phyloP scores from a whole-genome alignment of 23 red algal species.

The Chondrus crispus region DNA sequence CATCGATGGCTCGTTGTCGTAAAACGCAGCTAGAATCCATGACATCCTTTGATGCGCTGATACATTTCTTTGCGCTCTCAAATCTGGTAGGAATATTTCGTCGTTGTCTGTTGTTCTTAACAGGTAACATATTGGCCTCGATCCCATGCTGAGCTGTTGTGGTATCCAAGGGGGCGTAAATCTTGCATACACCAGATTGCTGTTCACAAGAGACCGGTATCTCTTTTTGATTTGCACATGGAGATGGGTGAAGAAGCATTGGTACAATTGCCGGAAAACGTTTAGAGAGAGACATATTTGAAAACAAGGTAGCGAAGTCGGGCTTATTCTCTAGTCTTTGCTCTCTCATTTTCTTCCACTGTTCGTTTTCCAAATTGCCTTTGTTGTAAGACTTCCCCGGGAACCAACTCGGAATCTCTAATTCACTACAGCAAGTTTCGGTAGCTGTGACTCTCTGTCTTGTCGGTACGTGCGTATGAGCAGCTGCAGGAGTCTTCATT shows the following conservation, averaged over 20 bases:
- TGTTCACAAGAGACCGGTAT: neutral
- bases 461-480: no score
- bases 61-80: conserved; percentile 34
- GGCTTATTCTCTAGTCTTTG: neutral
- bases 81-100: conserved; percentile 26
- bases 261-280: conserved; percentile 24
- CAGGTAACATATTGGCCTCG: neutral
- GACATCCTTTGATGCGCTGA: conserved; percentile 19
- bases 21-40: conserved; percentile 28
- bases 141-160: neutral
- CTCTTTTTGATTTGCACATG: conserved; percentile 6
- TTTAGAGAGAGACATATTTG: neutral
- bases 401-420: neutral
- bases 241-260: conserved; percentile 6
- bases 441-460: no score
- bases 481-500: neutral
- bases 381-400: neutral
- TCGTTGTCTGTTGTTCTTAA: neutral
- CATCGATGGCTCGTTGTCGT: conserved; percentile 11
- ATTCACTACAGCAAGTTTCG: neutral
- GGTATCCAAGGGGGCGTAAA: conserved; percentile 33
- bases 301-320: neutral
- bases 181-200: conserved; percentile 21
- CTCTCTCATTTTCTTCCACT: neutral
- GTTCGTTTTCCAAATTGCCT: neutral